phyloP scores from a whole-genome alignment of 2,329 filamentous ascomycete genomes.

The Cercospora sp. region DNA sequence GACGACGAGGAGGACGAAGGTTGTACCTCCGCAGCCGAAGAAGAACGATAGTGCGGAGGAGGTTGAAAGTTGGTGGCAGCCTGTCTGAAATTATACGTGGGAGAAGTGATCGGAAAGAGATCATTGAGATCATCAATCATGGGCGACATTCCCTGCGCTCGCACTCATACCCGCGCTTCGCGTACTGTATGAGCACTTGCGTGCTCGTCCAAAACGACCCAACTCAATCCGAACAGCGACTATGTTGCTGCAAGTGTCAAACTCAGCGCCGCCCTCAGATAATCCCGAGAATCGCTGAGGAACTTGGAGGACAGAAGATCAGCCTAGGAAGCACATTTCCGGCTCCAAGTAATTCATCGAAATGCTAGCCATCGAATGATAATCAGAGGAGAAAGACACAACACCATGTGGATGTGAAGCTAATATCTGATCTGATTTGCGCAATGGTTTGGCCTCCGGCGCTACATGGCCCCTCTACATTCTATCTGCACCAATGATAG shows the following conservation, averaged over 20 bases:
- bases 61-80: constrained; percentile 15
- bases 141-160: background rate
- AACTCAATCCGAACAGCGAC: background rate
- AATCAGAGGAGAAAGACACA: background rate
- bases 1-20: constrained; percentile 44
- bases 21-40: constrained; percentile 37
- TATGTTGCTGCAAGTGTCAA: background rate
- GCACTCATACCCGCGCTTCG: background rate
- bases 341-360: background rate
- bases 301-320: background rate
- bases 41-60: constrained; percentile 16
- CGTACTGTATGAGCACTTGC: background rate
- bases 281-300: background rate
- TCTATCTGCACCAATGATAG: background rate
- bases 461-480: background rate
- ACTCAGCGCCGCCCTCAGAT: background rate
- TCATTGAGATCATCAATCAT: background rate
- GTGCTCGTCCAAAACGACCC: background rate
- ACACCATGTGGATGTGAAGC: background rate
- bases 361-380: background rate
- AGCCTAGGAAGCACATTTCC: background rate
- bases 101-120: background rate
- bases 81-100: constrained; percentile 2
- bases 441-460: too few relatives aligned
- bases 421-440: background rate